Percentiles rank a stretch among this genome's conserved stretches.
Evolutionary conservation across 768 basidiomycete genomes (phyloP).

Genomic region (Termitomyces sp.): DNA sequence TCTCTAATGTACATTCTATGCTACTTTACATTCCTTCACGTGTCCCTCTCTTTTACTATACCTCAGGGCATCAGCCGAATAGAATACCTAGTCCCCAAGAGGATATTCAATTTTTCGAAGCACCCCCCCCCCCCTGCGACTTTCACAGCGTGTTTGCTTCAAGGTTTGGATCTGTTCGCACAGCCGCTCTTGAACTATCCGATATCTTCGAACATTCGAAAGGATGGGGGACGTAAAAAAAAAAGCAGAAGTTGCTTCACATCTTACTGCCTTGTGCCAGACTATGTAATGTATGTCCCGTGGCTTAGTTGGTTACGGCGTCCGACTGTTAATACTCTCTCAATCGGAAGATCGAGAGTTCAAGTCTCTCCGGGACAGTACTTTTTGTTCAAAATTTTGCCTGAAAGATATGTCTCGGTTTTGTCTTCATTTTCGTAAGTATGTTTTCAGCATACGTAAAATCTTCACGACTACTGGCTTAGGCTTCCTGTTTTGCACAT

Average conservation of each 20-base stretch:
- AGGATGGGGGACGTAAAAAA: no score
- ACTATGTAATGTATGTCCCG: background rate
- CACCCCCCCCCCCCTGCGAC: no score
- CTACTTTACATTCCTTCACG: background rate
- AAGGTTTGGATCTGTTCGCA: no score
- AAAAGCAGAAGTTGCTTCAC: no score
- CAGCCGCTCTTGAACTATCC: slow-evolving; percentile 81
- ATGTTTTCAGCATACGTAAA: background rate
- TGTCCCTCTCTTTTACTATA: background rate
- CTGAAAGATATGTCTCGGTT: no score
- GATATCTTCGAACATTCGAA: no score
- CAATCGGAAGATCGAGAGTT: slow-evolving; percentile 6
- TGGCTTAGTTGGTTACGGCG: slow-evolving; percentile 6
- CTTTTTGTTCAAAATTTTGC: no score
- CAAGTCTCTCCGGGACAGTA: slow-evolving; percentile 5
- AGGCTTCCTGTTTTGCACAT: background rate
- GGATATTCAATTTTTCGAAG: slow-evolving; percentile 26
- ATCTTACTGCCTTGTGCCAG: no score
- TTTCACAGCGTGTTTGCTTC: no score
- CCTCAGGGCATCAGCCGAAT: background rate
- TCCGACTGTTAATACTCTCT: background rate
- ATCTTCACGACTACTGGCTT: background rate
- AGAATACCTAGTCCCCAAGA: slow-evolving; percentile 38
- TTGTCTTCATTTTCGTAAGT: background rate
- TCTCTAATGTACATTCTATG: background rate